Evolutionary conservation across 2,329 filamentous ascomycete species (phyloP).

Genomic region (Hymenoscyphus fructigenus): DNA sequence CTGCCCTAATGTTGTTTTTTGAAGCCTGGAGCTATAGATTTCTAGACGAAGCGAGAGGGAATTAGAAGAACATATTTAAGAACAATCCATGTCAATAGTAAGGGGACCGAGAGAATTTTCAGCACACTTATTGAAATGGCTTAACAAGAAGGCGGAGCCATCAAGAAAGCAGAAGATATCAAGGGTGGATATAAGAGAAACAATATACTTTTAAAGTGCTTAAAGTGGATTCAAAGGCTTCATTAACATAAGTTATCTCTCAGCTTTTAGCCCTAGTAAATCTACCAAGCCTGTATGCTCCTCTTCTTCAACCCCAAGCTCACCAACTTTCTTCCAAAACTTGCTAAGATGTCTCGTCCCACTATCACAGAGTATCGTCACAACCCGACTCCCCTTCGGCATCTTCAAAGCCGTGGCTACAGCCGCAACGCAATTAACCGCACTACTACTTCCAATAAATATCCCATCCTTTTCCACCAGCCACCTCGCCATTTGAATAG

Average conservation of each 20-base stretch:
- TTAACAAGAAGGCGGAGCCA: no score
- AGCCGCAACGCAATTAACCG: constrained; percentile 91
- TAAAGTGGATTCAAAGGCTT: no score
- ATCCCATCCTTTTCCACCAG: constrained; percentile 93
- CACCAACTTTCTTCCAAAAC: constrained; percentile 75
- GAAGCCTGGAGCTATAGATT: no score
- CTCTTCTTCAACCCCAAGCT: constrained; percentile 64
- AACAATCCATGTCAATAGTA: no score
- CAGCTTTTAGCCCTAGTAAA: constrained; percentile 47
- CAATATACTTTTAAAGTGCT: no score
- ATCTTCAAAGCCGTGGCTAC: constrained; percentile 65
- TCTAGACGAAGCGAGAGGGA: no score
- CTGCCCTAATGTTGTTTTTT: no score
- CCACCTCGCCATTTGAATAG: constrained; percentile 92
- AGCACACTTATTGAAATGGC: no score
- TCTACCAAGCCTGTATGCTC: constrained; percentile 49
- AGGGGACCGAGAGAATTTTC: no score
- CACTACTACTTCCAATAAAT: constrained; percentile 90
- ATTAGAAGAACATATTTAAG: no score
- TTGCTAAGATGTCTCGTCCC: constrained; percentile 81
- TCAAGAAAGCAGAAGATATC: no score
- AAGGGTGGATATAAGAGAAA: no score
- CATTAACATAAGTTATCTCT: constrained; percentile 3
- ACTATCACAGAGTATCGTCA: constrained; percentile 85
- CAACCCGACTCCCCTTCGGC: constrained; percentile 61